Base-by-base conservation (phyloP, 371 early-diverging fungal genomes). In the Mucor racemosus region DNA sequence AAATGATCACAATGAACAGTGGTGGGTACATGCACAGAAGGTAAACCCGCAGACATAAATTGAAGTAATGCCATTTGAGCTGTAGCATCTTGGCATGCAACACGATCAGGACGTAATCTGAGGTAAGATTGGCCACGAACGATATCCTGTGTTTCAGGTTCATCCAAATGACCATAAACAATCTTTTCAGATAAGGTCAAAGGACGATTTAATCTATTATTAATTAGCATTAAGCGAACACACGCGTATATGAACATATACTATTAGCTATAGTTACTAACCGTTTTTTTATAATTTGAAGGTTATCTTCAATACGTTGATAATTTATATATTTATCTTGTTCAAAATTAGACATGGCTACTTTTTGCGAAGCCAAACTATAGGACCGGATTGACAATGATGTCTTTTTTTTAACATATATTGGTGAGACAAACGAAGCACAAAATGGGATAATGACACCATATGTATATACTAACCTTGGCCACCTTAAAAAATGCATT, bases 1-100 rank as follows among this genome's bases (percentile, higher is more conserved):
- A 98, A 80, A 71, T 98, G 98, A 82, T 97, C 98, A 87, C 98
- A 98, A 79, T 98, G 98, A 65, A 98, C 93, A 65, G 92, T 92
- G 15, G 96, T 86, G 5, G 99, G 97, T 21, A 96, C 96, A 48
- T 97, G 95, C 34, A 94, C 95, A 42, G 85, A 89, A 35, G 89
- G 85, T 63, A 94, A 84, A 60, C 95, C 94, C 38, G 96, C 94
- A 21, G 94, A 92, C 93, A 98, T 95, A 85, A 98, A 97, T 85
- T 98, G 99, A 54, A 97, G 85, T 42, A 98, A 76, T 44, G 97
- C 99, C 95, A 96, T 97, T 81, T 94, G 97, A 62, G 97, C 97
- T 60, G 97, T 97, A 60, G 98, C 97, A 80, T 97, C 98, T 77
- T 97, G 98, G 84, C 94, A 95, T 21, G 97, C 97, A 67, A 98